These are phyloP conservation scores for Pholiota molesta DNA, from an alignment of 768 basidiomycete genomes.

Conservation along the genomic window DNA sequence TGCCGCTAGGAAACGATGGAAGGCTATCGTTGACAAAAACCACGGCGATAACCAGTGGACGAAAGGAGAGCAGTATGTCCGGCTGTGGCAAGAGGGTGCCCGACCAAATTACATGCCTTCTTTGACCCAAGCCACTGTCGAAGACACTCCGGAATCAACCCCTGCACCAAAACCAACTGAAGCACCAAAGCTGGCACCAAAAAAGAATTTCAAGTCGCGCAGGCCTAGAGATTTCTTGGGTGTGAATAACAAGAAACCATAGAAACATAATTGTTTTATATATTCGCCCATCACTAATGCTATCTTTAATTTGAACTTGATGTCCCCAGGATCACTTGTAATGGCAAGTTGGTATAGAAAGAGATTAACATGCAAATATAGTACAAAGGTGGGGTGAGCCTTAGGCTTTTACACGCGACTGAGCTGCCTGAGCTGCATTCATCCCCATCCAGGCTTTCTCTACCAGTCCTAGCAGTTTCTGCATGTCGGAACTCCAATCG, in stretches of 20 bases:
- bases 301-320: neutral
- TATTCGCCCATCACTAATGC: neutral
- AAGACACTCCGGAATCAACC: neutral
- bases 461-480: constrained; percentile 84
- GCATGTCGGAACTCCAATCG: constrained; percentile 97
- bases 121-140: constrained; percentile 32
- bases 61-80: constrained; percentile 72
- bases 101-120: constrained; percentile 67
- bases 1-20: constrained; percentile 78
- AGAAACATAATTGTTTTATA: neutral
- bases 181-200: neutral
- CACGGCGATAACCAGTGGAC: constrained; percentile 60
- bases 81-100: constrained; percentile 71
- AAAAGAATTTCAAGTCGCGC: neutral
- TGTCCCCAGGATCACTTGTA: neutral
- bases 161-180: neutral
- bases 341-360: neutral
- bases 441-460: constrained; percentile 99
- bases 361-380: constrained; percentile 15
- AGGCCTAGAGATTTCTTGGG: neutral
- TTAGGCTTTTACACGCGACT: constrained; percentile 56
- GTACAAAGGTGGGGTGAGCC: constrained; percentile 22
- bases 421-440: constrained; percentile 87
- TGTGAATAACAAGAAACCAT: neutral
- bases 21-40: constrained; percentile 56